Base-by-base conservation (phyloP, 2,329 filamentous ascomycete species). In the Ascochyta pisi region DNA sequence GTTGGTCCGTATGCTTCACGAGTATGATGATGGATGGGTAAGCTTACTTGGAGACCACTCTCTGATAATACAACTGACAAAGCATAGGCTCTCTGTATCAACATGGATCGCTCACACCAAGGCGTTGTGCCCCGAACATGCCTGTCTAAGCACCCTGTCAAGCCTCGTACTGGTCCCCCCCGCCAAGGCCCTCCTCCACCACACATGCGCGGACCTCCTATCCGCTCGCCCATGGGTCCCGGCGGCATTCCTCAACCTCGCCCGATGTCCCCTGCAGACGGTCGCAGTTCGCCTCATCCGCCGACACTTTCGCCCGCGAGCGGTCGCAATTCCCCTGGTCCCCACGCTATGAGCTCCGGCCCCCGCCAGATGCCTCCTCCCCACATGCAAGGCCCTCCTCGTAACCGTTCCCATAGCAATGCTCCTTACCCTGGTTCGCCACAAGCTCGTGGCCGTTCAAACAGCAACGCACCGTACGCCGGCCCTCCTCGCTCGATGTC, bases 11-110 rank as follows among this genome's bases (percentile, higher is more conserved):
- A 81, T 99, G 62, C 82, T 98, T 48, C 94, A 98, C 71, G 93
- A 96, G 77, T 99, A 98, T 69, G 95, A 99, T 73, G 95, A 99
- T 78, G 95, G 95, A 69, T 99, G 95, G 95, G 91, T 94, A 84
- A 84, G 90, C 83, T 29, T 10, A 5, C 15, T 23, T 34, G 13
- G 3, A 41, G 13, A 2, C n/a, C 8, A 27, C 16, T 2, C 23
- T 2, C 1, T 37, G 54, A 45, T 51, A 27, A 6, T 22, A 2
- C 22, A 49, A 57, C 66, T 71, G 65, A 73, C 57, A 55, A 42
- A 50, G 47, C 22, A 56, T 62, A 93, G 91, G 91, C 93, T 70
- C 90, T 98, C 51, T 97, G 92, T 77, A 90, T 92, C 65, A 89
- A 89, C 63, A 88, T 98, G 68, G 93, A 98, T 76, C 89, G 92